Evolutionary conservation across 441 rosid species (phyloP).

Genomic region (Erodium chrysanthum): DNA sequence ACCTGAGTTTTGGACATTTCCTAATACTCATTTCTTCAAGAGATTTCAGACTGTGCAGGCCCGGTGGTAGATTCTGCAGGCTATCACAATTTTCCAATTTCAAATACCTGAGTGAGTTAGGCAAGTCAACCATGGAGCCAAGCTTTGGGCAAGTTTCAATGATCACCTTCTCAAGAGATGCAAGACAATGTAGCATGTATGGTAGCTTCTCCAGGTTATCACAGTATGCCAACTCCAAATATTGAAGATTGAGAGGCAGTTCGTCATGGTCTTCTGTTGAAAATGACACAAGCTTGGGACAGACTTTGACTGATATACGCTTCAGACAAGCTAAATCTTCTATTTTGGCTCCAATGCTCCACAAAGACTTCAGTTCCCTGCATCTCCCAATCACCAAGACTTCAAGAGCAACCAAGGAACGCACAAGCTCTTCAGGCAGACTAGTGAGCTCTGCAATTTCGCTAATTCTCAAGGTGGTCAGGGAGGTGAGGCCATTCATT

Average conservation of each 20-base stretch:
- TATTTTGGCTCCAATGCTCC: background rate
- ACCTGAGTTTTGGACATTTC: slow-evolving; percentile 3
- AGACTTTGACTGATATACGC: slow-evolving; percentile 8
- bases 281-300: slow-evolving; percentile 4
- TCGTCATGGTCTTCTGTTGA: slow-evolving; percentile 7
- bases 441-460: slow-evolving; percentile 1
- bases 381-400: slow-evolving; percentile 6
- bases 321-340: slow-evolving; percentile 1
- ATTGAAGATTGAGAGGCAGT: slow-evolving; percentile 2
- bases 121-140: slow-evolving; percentile 1
- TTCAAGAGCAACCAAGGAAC: background rate
- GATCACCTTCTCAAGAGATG: slow-evolving; percentile 14
- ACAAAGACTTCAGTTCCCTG: background rate
- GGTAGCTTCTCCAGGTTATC: slow-evolving; percentile 7
- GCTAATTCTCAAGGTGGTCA: slow-evolving; percentile 3
- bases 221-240: slow-evolving; percentile 5
- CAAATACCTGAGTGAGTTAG: slow-evolving; percentile 3
- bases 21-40: slow-evolving; percentile 5
- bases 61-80: slow-evolving; percentile 20
- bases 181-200: background rate
- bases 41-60: slow-evolving; percentile 8
- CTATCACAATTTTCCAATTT: slow-evolving; percentile 1
- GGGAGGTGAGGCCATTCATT: background rate
- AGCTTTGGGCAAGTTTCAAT: slow-evolving; percentile 14
- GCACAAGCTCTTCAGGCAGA: background rate